Conservation (phyloP, 306 rosid genomes). For the Cucumis cinereus region DNA sequence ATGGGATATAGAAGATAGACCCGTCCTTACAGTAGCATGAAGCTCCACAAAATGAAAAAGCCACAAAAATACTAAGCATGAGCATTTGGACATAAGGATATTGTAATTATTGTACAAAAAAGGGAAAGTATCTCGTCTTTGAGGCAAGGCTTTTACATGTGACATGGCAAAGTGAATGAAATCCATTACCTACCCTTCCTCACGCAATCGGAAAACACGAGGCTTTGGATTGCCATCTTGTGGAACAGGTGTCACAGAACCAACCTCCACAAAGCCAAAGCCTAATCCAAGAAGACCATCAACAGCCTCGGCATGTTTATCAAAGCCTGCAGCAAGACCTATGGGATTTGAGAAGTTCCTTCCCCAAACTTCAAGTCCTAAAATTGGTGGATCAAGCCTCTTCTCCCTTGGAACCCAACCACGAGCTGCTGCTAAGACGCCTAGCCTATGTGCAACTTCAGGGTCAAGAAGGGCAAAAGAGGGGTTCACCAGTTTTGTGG, state of each 20-base stretch:
- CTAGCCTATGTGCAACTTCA: constrained; percentile 74
- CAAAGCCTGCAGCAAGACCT: constrained; percentile 99
- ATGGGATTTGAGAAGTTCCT: constrained; percentile 86
- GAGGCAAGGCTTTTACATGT: background rate
- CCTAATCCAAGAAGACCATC: constrained; percentile 89
- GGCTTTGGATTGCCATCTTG: constrained; percentile 97
- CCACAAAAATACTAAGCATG: background rate
- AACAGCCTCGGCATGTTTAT: constrained; percentile 88
- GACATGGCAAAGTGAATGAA: constrained; percentile 13
- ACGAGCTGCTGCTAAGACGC: constrained; percentile 83
- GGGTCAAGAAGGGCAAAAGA: constrained; percentile 86
- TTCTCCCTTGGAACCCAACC: constrained; percentile 98
- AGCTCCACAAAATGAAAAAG: constrained; percentile 1
- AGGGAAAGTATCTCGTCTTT: background rate
- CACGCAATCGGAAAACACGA: constrained; percentile 67
- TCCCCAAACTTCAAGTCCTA: constrained; percentile 94
- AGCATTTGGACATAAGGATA: background rate
- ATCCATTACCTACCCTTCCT: constrained; percentile 47
- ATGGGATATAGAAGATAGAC: background rate
- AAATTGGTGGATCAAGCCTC: constrained; percentile 56
- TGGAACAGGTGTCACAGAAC: constrained; percentile 92
- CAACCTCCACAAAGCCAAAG: constrained; percentile 94
- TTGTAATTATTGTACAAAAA: background rate
- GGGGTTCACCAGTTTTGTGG: constrained; percentile 85
- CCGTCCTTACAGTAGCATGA: constrained; percentile 4